A percentile compares a stretch with the other conserved stretches of the same genome.
These are phyloP conservation scores for Epichloe brachyelytri DNA, from an alignment of 2,329 filamentous ascomycete species.

Conservation along the genomic window DNA sequence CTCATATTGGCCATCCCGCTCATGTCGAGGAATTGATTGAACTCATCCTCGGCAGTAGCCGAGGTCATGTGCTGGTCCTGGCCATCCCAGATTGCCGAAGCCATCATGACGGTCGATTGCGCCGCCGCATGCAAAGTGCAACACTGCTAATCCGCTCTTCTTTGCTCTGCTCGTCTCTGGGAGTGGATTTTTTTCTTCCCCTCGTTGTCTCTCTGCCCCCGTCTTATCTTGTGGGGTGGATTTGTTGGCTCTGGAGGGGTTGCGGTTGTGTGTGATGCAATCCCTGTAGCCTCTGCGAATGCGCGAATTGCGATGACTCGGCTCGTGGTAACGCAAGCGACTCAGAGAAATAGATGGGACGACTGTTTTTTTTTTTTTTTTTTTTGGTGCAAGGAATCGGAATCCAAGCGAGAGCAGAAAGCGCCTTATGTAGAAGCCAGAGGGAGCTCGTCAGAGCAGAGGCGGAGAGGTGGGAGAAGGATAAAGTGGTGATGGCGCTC, in stretches of 20 bases:
- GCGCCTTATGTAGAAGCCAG: background rate
- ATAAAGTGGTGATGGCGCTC: background rate
- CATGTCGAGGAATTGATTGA: slow-evolving; percentile 52
- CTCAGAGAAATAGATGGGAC: background rate
- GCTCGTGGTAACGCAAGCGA: background rate
- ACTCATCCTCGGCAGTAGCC: slow-evolving; percentile 41
- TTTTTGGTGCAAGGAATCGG: background rate
- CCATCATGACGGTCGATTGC: slow-evolving; percentile 30
- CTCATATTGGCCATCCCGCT: slow-evolving; percentile 38
- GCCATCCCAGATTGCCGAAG: slow-evolving; percentile 40
- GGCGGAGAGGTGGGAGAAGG: background rate
- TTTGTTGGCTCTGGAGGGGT: background rate
- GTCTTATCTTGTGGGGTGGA: background rate
- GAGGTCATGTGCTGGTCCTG: slow-evolving; percentile 42
- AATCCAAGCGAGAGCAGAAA: background rate
- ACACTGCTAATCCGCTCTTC: background rate
- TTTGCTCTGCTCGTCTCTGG: background rate
- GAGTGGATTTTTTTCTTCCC: background rate
- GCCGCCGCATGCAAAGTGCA: background rate
- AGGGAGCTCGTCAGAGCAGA: background rate
- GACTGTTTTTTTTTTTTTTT: background rate
- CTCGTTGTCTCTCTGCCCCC: background rate
- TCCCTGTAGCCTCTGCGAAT: background rate
- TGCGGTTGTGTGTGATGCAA: background rate
- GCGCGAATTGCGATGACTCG: background rate